Evolutionary conservation across 2,329 filamentous ascomycete species (phyloP), one percentile per base, ranked within the genome.

Genomic region (Hansfordia pulvinata): DNA sequence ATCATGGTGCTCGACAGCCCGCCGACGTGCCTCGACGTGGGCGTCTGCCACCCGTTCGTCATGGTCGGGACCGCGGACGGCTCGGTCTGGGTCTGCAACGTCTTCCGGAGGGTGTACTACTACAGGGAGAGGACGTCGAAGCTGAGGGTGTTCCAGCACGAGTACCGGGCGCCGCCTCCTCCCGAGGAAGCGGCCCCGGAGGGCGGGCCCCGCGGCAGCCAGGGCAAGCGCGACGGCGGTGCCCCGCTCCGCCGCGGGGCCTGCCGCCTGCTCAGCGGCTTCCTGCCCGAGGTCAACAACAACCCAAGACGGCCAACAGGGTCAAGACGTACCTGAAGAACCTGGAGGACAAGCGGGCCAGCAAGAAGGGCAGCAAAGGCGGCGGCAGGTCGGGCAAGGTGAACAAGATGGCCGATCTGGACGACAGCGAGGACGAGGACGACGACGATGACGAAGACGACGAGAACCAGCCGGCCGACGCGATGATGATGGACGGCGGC

Each of bases 61-160:
- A 53, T 71, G 2, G 46, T 64, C 9, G 67, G 67, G n/a, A 55
- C 59, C 22, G 53, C 60, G 3, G 66, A 71, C 30, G 67, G 67
- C 8, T 62, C 62, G 0, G 45, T 71, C 3, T 69, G 62, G 55
- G 50, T 54, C 6, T 51, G 54, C 33, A 64, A 63, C 35, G 46
- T 56, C 15, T 39, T 62, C 25, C 53, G 54, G 28, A 55, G 56
- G 33, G 46, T 61, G 1, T 54, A 60, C 7, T 52, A 49, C 20
- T 52, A 58, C 30, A 50, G 54, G 21, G 42, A 53, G 23, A 53
- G 50, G 31, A 42, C 50, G 11, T 41, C 47, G 34, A 61, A 60
- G 35, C 30, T 61, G 8, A 56, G 52, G 37, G 22, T 74, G 2
- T 57, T 71, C 26, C 62, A 69, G 23, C 66, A 70, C 38, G 65